Evolutionary conservation across 805 yeast species (phyloP), one percentile per base, ranked within the genome.

Genomic region (Lachancea lanzarotensis): DNA sequence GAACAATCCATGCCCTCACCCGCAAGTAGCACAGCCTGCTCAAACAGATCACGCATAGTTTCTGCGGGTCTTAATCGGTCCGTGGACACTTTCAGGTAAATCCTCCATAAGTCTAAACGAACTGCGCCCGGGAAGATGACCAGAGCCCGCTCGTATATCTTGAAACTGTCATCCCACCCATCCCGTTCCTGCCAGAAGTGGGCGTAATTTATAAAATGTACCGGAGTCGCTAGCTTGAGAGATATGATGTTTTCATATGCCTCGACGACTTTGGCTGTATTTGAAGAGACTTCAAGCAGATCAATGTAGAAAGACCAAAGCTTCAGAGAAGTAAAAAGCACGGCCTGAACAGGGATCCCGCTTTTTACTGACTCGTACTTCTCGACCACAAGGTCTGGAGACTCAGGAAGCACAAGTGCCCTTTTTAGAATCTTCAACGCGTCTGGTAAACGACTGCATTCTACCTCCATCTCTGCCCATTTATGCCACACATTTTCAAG

Each of bases 261-360:
- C 2, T 56, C 55, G 12, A 63, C 52, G 0, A 66, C 67, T 10
- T 70, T 54, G 38, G 73, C 76, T 3, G 74, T 71, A 27, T 70
- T 60, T 12, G 32, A 40, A 20, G 38, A 32, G 7, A 37, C 35
- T 60, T 84, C 90, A 15, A 82, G 70, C 25, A 86, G 57, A 54
- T 86, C 95, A 22, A 87, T 59, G 55, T 84, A 86, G 50, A 77
- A 75, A 3, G 76, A 65, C 96, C 96, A 90, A 6, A 89, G 63
- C 42, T 75, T 75, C 35, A 69, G 63, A 4, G 85, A 78, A 52
- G 78, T 80, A 59, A 76, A 81, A 9, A 83, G 53, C 26, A 86
- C 62, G 22, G 74, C 62, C 50, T 82, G 89, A 0, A 84, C 76
- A 12, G 82, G 67, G 2, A 71, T 45, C 52, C 50, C 44, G 22